Evolutionary conservation across 257 asterid genomes (phyloP).

Genomic region (Paulownia fortunei): DNA sequence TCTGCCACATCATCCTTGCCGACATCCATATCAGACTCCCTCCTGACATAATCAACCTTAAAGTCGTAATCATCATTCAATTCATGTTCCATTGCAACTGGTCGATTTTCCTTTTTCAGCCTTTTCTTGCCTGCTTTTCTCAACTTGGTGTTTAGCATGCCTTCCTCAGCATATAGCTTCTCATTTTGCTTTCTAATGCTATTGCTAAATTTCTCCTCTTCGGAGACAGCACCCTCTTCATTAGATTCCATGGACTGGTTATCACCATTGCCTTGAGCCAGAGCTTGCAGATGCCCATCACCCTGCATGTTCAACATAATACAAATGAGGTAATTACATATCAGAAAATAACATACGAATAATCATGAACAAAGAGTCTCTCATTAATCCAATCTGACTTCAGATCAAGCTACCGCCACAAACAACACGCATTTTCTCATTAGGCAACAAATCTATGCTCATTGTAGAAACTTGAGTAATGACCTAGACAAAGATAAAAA

Average conservation of each 20-base stretch:
- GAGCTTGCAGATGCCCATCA: conserved; percentile 35
- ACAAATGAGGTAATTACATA: not conserved
- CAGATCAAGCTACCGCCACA: not conserved
- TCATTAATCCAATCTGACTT: not conserved
- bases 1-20: conserved; percentile 22
- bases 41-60: conserved; percentile 55
- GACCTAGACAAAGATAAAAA: not conserved
- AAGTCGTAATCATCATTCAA: conserved; percentile 57
- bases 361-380: not conserved
- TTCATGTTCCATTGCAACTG: conserved; percentile 47
- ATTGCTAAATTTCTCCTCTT: conserved; percentile 41
- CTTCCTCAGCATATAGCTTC: conserved; percentile 65
- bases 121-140: conserved; percentile 60
- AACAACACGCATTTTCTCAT: not conserved
- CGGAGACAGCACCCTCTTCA: conserved; percentile 43
- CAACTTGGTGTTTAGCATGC: conserved; percentile 65
- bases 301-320: conserved; percentile 37
- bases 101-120: conserved; percentile 46
- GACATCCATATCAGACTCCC: conserved; percentile 43
- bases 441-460: not conserved
- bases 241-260: conserved; percentile 52
- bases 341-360: not conserved
- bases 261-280: conserved; percentile 29
- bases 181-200: conserved; percentile 58
- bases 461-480: not conserved